Evolutionary conservation across 2,329 filamentous ascomycete genomes (phyloP).

Genomic region (Chrysoporthe austroafricana): DNA sequence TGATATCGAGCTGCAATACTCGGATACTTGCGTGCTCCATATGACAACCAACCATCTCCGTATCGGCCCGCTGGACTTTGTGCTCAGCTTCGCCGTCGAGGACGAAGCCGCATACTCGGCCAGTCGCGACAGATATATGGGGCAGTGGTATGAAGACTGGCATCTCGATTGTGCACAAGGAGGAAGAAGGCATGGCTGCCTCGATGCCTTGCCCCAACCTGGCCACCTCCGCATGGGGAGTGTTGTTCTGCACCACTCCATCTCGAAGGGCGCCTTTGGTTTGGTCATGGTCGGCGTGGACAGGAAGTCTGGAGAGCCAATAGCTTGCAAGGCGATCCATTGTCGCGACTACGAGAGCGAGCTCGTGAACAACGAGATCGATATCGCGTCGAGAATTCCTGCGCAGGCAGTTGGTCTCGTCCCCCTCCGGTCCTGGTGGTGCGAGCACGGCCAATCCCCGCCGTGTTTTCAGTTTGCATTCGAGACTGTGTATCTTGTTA

Average conservation of each 20-base stretch:
- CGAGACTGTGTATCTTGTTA: conserved; percentile 20
- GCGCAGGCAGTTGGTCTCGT: background rate
- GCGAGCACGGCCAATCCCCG: conserved; percentile 7
- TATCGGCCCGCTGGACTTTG: conserved; percentile 16
- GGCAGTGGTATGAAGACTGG: conserved; percentile 3
- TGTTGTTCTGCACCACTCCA: conserved; percentile 23
- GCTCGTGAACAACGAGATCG: background rate
- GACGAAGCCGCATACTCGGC: background rate
- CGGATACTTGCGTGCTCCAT: conserved; percentile 1
- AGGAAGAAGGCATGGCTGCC: background rate
- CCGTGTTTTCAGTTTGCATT: conserved; percentile 9
- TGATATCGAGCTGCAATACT: conserved; percentile 9
- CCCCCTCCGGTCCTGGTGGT: background rate
- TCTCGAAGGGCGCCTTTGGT: conserved; percentile 26
- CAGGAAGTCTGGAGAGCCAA: conserved; percentile 14
- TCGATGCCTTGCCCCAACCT: conserved; percentile 1
- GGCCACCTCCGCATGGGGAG: conserved; percentile 2
- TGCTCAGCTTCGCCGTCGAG: conserved; percentile 2
- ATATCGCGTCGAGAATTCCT: background rate
- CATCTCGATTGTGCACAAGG: background rate
- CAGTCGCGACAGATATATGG: conserved; percentile 4
- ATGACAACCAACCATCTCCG: conserved; percentile 15
- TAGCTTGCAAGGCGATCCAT: conserved; percentile 27
- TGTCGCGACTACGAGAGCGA: background rate
- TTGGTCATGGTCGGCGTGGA: conserved; percentile 24